Evolutionary conservation across 345 rosid genomes (phyloP).

Genomic region (Iberis pinnata): DNA sequence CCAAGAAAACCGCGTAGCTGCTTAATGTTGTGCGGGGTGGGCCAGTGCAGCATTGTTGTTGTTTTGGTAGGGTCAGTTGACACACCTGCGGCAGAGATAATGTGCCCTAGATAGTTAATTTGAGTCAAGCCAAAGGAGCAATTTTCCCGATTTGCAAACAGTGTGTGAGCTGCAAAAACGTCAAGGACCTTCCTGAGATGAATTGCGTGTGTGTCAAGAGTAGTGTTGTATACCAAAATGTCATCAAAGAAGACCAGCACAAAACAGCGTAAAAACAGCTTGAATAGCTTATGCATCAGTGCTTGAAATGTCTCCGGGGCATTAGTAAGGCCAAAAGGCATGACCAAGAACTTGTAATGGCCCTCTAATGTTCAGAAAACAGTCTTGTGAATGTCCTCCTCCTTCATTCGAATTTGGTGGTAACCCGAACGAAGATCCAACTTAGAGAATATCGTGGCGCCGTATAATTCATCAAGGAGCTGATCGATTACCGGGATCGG

Average conservation of each 20-base stretch:
- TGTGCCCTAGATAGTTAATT: background rate
- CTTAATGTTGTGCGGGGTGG: fast-evolving
- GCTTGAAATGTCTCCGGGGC: background rate
- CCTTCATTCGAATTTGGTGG: background rate
- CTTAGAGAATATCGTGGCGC: no score
- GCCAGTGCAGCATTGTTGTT: background rate
- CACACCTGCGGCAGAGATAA: fast-evolving
- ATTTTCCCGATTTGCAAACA: background rate
- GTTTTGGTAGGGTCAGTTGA: background rate
- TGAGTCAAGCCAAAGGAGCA: background rate
- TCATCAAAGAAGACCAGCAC: background rate
- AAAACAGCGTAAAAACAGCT: background rate
- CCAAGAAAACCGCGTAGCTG: background rate
- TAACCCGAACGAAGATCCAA: background rate
- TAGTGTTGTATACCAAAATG: background rate
- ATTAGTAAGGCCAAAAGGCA: background rate
- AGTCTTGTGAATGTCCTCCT: background rate
- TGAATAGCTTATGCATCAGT: background rate
- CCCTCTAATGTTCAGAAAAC: background rate
- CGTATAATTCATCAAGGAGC: no score
- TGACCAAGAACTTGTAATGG: background rate
- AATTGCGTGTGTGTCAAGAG: background rate
- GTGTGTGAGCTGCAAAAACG: background rate
- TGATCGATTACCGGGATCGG: no score
- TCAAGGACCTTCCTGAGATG: no score